Base-by-base conservation (phyloP, 169 alveolate genomes). In the Cryptosporidium tyzzeri region DNA sequence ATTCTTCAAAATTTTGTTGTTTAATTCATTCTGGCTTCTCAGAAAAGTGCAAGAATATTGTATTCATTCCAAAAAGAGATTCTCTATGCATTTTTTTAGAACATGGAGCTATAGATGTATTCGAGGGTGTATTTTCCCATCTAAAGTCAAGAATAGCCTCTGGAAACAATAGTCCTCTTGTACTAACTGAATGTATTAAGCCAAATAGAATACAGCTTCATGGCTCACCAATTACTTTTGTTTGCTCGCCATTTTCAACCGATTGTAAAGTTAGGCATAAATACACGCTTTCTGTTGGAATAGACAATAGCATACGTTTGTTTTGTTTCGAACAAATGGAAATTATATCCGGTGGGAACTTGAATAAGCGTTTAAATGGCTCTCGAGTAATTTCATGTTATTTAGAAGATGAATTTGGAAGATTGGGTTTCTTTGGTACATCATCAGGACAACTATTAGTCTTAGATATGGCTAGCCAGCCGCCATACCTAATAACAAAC, bases 401-500 rank as follows among this genome's bases (percentile, higher is more conserved):
- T 62, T 50, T 80, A 62, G 89, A 80, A 67, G 10, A 67, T 18
- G 65, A 80, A 23, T 39, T 18, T 80, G 89, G 80, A 3, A 80
- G 65, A 18, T 39, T 80, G 39, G 89, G 89, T 10, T 80, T 80
- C 41, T 80, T 80, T 41, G 89, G 89, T 21, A 61, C 89, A 14
- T 44, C 73, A n/a, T 62, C 80, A 7, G 89, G 89, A 10, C 73
- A 41, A 29, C 16, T 80, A 14, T 26, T 80, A 44, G 74, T 80
- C 16, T 44, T 80, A 80, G 89, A 80, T 62, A 80, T 80, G 89
- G 35, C n/a, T 29, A 61, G 80, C 45, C 89, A 80, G 39, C 89
- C 89, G 16, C 89, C 89, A 26, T 80, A 80, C 59, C 35, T 61
- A 23, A 80, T 65, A 4, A 48, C 89, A 23, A 45, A 65, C n/a